Base-by-base conservation (phyloP, 2,329 filamentous ascomycete species). In the Aschersonia sp. region DNA sequence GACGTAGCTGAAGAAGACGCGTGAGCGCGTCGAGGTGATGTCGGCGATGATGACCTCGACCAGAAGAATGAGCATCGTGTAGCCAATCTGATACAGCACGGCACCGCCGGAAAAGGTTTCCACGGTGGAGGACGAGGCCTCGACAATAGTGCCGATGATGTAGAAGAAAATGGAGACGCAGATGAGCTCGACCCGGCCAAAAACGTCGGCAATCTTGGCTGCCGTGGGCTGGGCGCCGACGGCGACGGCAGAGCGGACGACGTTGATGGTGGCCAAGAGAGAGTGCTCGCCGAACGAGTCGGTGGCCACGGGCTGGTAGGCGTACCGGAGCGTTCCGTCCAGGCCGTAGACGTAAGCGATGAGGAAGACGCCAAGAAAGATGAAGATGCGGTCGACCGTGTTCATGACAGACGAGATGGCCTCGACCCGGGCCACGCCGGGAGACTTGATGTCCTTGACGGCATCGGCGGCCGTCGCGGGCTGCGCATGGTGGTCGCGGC, bases 11-110 rank as follows among this genome's bases (percentile, higher is more conserved):
- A 79, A 74, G 50, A 79, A 70, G 43, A 83, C 66, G 43, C 82
- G 71, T 55, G 84, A 82, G 49, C 74, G 70, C 35, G 85, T 66
- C n/a, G 72, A 71, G 0, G 81, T 80, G 1, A 79, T 83, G 55
- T 86, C 83, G 30, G 81, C 78, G 50, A 82, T 75, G 56, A 85
- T 78, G 32, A 86, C 73, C 48, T 73, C 72, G 12, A 83, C 64
- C 31, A 74, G 71, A 54, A 81, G 84, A 44, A 71, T 69, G 30
- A 84, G 63, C 9, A 78, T 79, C n/a, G 74, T 64, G 53, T 62
- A 65, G 6, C 81, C 82, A 40, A 81, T 72, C 44, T 72, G 76
- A 54, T 83, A 83, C 49, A 84, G 78, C 5, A 84, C 77, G 51
- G 78, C 71, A 1, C 74, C 76, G 2, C 77, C 77, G 41, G 76